Evolutionary conservation across 352 stramenopile species (phyloP).

Genomic region (Globisporangium solare): DNA sequence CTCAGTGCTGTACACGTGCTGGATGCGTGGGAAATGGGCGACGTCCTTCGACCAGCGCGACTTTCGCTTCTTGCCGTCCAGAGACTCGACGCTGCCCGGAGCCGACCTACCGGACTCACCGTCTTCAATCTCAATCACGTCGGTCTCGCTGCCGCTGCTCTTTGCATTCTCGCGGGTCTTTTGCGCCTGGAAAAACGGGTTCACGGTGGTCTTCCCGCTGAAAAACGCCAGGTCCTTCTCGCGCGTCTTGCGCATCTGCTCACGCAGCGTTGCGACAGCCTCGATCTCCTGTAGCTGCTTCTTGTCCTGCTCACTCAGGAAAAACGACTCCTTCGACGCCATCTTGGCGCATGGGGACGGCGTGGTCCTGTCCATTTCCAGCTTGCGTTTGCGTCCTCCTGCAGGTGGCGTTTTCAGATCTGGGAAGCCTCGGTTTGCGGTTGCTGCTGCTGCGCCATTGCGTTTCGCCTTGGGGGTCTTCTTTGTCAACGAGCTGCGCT

Average conservation of each 20-base stretch:
- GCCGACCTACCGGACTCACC: conserved; percentile 10
- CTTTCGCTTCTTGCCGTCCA: conserved; percentile 16
- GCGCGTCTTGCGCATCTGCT: conserved; percentile 55
- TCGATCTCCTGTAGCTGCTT: conserved; percentile 74
- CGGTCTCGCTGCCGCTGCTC: conserved; percentile 4
- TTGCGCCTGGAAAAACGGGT: conserved; percentile 65
- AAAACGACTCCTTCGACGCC: conserved; percentile 43
- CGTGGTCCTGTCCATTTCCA: conserved; percentile 62
- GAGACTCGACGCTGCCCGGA: not conserved
- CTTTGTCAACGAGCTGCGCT: not conserved
- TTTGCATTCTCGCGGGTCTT: conserved; percentile 11
- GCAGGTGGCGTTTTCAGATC: conserved; percentile 15
- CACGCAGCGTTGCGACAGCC: conserved; percentile 49
- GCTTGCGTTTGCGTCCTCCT: conserved; percentile 43
- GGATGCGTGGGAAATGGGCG: conserved; percentile 33
- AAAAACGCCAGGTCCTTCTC: conserved; percentile 76
- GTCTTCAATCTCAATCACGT: conserved; percentile 26
- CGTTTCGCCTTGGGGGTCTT: conserved; percentile 2
- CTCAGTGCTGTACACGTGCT: conserved; percentile 28
- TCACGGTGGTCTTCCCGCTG: conserved; percentile 35
- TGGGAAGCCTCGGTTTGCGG: not conserved
- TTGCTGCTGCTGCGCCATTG: not conserved
- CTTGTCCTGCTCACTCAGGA: conserved; percentile 57
- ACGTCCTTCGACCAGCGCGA: conserved; percentile 37
- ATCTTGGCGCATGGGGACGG: conserved; percentile 23